Conservation (phyloP, 179 eudicot genomes). For the Heliamphora pulchella region DNA sequence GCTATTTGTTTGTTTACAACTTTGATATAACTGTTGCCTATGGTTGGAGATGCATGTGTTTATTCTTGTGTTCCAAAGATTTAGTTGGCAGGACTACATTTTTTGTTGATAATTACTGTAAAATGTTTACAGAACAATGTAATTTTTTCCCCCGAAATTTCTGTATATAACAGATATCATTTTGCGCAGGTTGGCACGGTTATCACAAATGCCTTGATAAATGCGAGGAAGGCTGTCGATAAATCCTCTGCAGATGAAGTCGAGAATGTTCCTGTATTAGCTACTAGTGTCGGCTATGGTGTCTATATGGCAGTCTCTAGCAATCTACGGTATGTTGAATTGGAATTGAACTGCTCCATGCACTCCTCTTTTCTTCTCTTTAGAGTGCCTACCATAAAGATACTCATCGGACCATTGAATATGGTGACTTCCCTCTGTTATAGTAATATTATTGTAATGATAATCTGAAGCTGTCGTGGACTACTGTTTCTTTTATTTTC, state of each 20-base stretch:
- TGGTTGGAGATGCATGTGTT: neutral
- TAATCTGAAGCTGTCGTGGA: too few relatives aligned
- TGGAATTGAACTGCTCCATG: neutral
- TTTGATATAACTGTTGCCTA: too few relatives aligned
- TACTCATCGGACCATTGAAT: neutral
- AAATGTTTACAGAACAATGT: neutral
- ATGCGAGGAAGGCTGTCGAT: constrained; percentile 69
- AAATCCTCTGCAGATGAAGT: constrained; percentile 53
- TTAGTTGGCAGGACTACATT: neutral
- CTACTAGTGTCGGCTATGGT: constrained; percentile 87
- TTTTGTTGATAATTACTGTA: neutral
- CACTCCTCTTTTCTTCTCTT: neutral
- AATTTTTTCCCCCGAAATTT: neutral
- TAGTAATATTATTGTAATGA: neutral
- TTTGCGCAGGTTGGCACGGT: constrained; percentile 68
- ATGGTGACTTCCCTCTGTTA: neutral
- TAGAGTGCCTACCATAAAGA: too few relatives aligned
- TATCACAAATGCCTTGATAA: constrained; percentile 66
- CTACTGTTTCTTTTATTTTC: too few relatives aligned
- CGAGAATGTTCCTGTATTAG: constrained; percentile 69
- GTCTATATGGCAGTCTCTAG: constrained; percentile 92
- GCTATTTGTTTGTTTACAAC: too few relatives aligned
- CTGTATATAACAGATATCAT: neutral
- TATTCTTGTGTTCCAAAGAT: neutral
- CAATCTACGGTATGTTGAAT: constrained; percentile 67